phyloP scores from a whole-genome alignment of 176 grass and related monocot genomes.

The Miscanthus lutarioriparius region DNA sequence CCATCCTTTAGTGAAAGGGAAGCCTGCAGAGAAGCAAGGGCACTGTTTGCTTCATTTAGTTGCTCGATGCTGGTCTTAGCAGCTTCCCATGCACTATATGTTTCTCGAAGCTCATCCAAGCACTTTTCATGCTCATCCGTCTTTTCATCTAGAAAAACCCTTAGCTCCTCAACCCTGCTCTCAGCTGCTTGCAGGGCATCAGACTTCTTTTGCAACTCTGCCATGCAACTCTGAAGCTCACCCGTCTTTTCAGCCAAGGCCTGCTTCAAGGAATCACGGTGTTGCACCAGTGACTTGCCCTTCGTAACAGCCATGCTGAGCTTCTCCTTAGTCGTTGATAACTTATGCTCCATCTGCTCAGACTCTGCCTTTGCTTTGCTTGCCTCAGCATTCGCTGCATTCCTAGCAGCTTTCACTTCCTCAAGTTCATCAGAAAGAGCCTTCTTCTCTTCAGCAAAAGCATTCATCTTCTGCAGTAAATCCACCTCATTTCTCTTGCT shows the following conservation, averaged over 20 bases:
- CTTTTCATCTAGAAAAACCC: constrained; percentile 53
- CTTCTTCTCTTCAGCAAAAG: constrained; percentile 62
- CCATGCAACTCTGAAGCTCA: constrained; percentile 60
- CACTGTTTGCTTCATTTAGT: constrained; percentile 51
- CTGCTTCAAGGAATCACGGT: constrained; percentile 92
- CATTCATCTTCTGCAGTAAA: constrained; percentile 52
- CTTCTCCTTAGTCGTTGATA: constrained; percentile 69
- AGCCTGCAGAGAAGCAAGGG: constrained; percentile 60
- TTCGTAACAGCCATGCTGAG: constrained; percentile 89
- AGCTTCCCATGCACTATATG: constrained; percentile 60
- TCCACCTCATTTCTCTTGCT: constrained; percentile 75
- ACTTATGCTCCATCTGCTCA: constrained; percentile 79
- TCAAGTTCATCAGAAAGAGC: constrained; percentile 54
- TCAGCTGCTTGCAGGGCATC: constrained; percentile 65
- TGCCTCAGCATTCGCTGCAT: constrained; percentile 53
- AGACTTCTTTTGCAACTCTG: constrained; percentile 68
- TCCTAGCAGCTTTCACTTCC: constrained; percentile 58
- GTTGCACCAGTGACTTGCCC: constrained; percentile 93
- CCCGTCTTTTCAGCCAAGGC: constrained; percentile 68
- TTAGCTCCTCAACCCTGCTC: constrained; percentile 57
- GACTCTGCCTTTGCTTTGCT: constrained; percentile 67
- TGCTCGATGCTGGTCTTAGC: constrained; percentile 59
- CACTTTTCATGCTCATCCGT: constrained; percentile 70
- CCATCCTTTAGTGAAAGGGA: constrained; percentile 68
- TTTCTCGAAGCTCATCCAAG: constrained; percentile 71